Base-by-base conservation (phyloP, 768 basidiomycete genomes). In the Leccinum fibrillosum region DNA sequence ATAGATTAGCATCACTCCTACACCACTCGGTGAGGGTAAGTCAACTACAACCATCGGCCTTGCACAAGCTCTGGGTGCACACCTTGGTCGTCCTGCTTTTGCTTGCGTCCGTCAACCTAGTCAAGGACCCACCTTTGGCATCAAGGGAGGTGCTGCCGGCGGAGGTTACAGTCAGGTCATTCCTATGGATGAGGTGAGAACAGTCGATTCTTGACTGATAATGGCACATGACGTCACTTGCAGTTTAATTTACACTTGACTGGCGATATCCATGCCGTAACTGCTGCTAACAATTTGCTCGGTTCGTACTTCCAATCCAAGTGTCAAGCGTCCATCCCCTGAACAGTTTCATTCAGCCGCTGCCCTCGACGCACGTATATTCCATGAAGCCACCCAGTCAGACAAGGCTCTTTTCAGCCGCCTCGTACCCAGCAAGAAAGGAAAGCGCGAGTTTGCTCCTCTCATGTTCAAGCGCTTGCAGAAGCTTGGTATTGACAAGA, bases 111-210 rank as follows among this genome's bases (percentile, higher is more conserved):
- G 96, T 55, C 97, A 99, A 71, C 97, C 97, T 4, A 94, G 93
- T 76, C 96, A 99, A 74, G 96, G 97, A 12, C 96, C 96, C 34
- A 98, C 96, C 0, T 99, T 98, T 71, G 96, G 96, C 64, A 97
- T 99, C 80, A 99, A 99, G 75, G 96, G 96, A 64, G 97, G 96
- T 66, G 96, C 96, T 37, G 96, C 96, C 45, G 96, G 97, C 42
- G 96, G 96, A 60, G 96, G 96, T 53, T 99, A 98, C 78, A 94
- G 92, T 71, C 95, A 97, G 71, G 92, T 99, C 68, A 98, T 98
- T 75, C 96, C 96, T 44, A 98, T 98, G 96, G 96, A 98, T 68
- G 96, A 98, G 78, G 90, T 90, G 62, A 54, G 73, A 59, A 15
- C 4, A 28, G 0, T 25, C 9, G 8, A 2, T 7, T 3, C 57